Conservation (phyloP, 2,329 filamentous ascomycete species). For the Tricladium varicosporioides region DNA sequence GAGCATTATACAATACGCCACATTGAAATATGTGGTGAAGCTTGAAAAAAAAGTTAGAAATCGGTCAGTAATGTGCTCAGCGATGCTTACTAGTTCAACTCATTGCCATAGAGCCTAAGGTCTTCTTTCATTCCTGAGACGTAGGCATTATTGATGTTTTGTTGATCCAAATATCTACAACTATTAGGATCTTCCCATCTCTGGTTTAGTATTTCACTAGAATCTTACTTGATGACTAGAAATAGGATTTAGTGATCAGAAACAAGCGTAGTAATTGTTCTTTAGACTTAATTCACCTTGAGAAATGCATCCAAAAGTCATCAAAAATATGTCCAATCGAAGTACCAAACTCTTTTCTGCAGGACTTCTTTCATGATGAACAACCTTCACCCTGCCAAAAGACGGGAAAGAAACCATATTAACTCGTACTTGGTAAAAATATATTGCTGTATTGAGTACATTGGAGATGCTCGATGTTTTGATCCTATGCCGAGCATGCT, state of each 20-base stretch:
- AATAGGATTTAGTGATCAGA: neutral
- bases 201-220: neutral
- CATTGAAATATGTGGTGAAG: slow-evolving; percentile 39
- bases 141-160: slow-evolving; percentile 28
- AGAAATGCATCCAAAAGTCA: slow-evolving; percentile 41
- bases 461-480: too few relatives aligned
- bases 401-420: neutral
- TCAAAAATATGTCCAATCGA: slow-evolving; percentile 38
- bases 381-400: slow-evolving; percentile 4
- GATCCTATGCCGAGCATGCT: neutral
- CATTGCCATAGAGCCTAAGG: slow-evolving; percentile 48
- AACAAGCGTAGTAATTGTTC: slow-evolving; percentile 30
- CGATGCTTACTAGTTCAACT: slow-evolving; percentile 42
- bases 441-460: too few relatives aligned
- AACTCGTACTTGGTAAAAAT: too few relatives aligned
- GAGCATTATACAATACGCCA: slow-evolving; percentile 39
- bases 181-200: neutral
- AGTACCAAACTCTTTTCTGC: slow-evolving; percentile 38
- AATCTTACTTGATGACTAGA: slow-evolving; percentile 40
- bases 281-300: slow-evolving; percentile 33
- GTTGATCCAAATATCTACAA: slow-evolving; percentile 40
- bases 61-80: neutral
- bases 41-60: slow-evolving; percentile 16
- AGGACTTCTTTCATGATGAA: slow-evolving; percentile 25
- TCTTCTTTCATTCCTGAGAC: slow-evolving; percentile 39